Percentiles rank a stretch among this genome's conserved stretches.
These are phyloP conservation scores for Vanrija sp. DNA, from an alignment of 1,284 basidiomycete genomes.

Conservation along the genomic window DNA sequence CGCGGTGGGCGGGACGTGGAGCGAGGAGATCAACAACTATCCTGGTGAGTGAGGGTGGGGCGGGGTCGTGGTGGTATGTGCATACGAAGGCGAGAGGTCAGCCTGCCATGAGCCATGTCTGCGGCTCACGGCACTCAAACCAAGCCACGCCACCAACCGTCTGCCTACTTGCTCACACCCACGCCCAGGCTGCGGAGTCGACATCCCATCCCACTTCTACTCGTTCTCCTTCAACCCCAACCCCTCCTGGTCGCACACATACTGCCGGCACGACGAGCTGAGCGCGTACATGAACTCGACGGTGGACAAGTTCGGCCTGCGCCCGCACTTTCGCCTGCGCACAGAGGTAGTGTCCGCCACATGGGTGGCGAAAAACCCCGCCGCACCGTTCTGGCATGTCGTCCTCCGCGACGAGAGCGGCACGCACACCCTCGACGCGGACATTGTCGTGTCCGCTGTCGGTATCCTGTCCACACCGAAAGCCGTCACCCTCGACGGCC, in stretches of 20 bases:
- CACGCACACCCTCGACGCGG: neutral
- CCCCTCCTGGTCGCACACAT: slow-evolving; percentile 25
- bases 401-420: neutral
- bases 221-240: slow-evolving; percentile 26
- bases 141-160: too few species aligned
- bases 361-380: neutral
- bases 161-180: too few species aligned
- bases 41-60: neutral
- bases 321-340: slow-evolving; percentile 16
- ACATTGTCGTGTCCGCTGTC: neutral
- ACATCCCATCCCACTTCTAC: slow-evolving; percentile 33
- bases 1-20: neutral
- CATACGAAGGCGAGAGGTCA: too few species aligned
- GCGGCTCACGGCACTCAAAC: too few species aligned
- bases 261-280: slow-evolving; percentile 28
- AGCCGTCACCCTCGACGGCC: neutral
- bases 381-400: neutral
- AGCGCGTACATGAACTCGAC: slow-evolving; percentile 28
- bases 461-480: neutral
- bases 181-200: slow-evolving; percentile 26
- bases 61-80: too few species aligned
- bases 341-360: neutral
- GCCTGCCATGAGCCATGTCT: too few species aligned
- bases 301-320: slow-evolving; percentile 23
- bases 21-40: neutral